These are phyloP conservation scores for Pseudozyma pruni DNA, from an alignment of 1,284 basidiomycete genomes.

Conservation along the genomic window DNA sequence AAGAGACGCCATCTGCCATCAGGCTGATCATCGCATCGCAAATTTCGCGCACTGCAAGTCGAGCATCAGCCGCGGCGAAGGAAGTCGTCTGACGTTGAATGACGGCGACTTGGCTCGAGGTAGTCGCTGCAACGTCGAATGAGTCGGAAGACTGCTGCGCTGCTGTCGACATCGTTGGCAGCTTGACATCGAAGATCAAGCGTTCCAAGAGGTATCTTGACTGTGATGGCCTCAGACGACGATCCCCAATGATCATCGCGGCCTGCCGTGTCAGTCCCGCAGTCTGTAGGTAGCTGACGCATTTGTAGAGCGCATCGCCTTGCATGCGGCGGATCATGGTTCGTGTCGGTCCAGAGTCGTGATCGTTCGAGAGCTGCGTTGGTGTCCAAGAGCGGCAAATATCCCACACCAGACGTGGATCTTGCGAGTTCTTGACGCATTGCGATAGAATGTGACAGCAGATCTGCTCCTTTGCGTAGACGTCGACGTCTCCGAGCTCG, in stretches of 20 bases:
- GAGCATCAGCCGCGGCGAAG: constrained; percentile 19
- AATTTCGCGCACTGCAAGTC: constrained; percentile 18
- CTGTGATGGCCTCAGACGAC: constrained; percentile 45
- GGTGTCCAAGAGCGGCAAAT: constrained; percentile 29
- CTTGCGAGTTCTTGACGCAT: constrained; percentile 4
- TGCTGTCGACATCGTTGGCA: background rate
- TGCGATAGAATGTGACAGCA: constrained; percentile 20
- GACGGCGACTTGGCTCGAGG: background rate
- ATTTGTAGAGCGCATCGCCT: constrained; percentile 23
- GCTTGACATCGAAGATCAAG: constrained; percentile 29
- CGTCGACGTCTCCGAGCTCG: constrained; percentile 1
- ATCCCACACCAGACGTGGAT: constrained; percentile 21
- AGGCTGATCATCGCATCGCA: constrained; percentile 26
- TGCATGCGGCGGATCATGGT: constrained; percentile 25
- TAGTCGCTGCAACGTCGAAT: background rate
- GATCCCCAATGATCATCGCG: constrained; percentile 22
- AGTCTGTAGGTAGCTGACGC: constrained; percentile 18
- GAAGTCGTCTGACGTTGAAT: background rate
- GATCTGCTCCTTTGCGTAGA: constrained; percentile 20
- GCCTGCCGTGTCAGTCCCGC: constrained; percentile 27
- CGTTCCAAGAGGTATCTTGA: constrained; percentile 34
- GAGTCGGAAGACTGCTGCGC: background rate
- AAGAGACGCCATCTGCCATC: constrained; percentile 25
- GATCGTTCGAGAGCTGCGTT: background rate
- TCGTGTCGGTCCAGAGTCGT: constrained; percentile 5